A percentile compares a stretch with the other conserved stretches of the same genome.
Conservation (phyloP, 306 rosid species). For the Oemleria cerasiformis region DNA sequence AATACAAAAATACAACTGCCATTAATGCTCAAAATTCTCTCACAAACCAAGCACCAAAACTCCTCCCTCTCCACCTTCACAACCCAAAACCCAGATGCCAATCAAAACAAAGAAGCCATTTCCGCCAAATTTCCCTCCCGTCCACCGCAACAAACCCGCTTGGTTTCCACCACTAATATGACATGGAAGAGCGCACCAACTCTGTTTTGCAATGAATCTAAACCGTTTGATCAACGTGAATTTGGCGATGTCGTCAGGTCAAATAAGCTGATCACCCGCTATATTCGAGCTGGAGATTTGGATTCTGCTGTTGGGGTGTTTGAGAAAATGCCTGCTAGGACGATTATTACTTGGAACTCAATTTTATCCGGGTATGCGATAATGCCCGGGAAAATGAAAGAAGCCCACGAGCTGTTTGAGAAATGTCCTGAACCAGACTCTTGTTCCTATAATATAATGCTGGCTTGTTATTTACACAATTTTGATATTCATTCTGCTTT, state of each 20-base stretch:
- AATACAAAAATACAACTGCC: conserved; percentile 6
- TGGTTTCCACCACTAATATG: conserved; percentile 29
- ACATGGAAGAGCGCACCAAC: not conserved
- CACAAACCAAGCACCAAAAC: conserved; percentile 13
- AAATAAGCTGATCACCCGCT: conserved; percentile 53
- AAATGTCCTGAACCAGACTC: conserved; percentile 76
- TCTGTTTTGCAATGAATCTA: conserved; percentile 6
- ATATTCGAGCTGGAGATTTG: conserved; percentile 50
- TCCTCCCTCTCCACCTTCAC: conserved; percentile 17
- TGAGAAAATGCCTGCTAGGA: conserved; percentile 52
- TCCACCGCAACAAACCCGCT: conserved; percentile 22
- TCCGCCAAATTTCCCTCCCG: conserved; percentile 14
- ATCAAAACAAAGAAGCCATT: conserved; percentile 16
- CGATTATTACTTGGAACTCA: conserved; percentile 74
- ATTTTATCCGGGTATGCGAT: conserved; percentile 52
- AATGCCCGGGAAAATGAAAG: conserved; percentile 43
- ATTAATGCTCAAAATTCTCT: conserved; percentile 14
- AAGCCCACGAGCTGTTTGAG: conserved; percentile 53
- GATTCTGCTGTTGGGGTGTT: conserved; percentile 59
- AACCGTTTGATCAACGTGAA: conserved; percentile 16
- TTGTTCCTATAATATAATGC: conserved; percentile 69
- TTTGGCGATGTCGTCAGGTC: conserved; percentile 34
- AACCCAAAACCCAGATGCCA: conserved; percentile 17
- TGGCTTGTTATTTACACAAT: conserved; percentile 51
- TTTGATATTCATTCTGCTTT: conserved; percentile 45